phyloP scores from a whole-genome alignment of 1,284 basidiomycete genomes.

The Anthracocystis setariae region DNA sequence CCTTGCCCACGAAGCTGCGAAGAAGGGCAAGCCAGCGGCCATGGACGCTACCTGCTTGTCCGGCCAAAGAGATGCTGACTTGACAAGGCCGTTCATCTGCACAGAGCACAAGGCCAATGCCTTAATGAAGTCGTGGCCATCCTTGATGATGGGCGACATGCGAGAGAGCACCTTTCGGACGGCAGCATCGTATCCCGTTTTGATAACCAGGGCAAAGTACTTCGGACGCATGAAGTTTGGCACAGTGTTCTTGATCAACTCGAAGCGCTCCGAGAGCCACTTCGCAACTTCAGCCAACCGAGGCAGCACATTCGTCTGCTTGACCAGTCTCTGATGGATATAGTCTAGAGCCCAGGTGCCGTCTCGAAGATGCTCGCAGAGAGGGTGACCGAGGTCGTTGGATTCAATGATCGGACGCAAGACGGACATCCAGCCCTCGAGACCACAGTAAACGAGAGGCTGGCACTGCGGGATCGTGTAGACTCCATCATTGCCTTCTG shows the following conservation, averaged over 20 bases:
- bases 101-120: constrained; percentile 58
- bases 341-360: constrained; percentile 64
- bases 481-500: constrained; percentile 54
- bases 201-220: constrained; percentile 63
- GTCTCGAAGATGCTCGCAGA: constrained; percentile 59
- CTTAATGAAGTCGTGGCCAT: constrained; percentile 61
- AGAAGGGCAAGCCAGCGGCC: constrained; percentile 64
- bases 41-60: constrained; percentile 61
- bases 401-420: constrained; percentile 47
- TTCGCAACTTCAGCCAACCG: constrained; percentile 46
- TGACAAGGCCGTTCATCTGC: constrained; percentile 63
- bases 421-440: constrained; percentile 60
- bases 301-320: constrained; percentile 68
- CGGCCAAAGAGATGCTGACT: constrained; percentile 61
- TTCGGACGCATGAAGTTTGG: constrained; percentile 64
- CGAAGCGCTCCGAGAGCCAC: constrained; percentile 60
- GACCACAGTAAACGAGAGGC: constrained; percentile 58
- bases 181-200: constrained; percentile 56
- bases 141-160: constrained; percentile 55
- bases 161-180: constrained; percentile 46
- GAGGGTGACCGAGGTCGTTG: constrained; percentile 62
- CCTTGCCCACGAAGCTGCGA: constrained; percentile 60
- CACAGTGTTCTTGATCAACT: constrained; percentile 50
- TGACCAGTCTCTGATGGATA: constrained; percentile 72
- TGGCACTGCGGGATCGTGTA: constrained; percentile 50